phyloP scores from a whole-genome alignment of 805 yeast species.

The Metahyphopichia silvanorum region DNA sequence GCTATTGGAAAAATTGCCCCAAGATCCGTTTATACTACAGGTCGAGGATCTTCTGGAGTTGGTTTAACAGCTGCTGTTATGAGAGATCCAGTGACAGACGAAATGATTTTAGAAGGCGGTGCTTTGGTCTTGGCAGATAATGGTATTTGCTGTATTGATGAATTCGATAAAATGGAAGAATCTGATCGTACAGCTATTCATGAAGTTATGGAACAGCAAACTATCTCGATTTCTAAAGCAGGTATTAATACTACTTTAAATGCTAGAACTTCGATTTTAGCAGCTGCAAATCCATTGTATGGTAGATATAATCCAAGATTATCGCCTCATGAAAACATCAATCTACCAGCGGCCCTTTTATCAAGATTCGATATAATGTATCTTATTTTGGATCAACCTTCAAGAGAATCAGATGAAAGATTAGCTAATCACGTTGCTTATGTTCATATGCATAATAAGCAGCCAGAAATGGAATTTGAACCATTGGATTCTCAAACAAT shows the following conservation, averaged over 20 bases:
- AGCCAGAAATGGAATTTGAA: slow-evolving; percentile 72
- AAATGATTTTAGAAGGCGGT: slow-evolving; percentile 97
- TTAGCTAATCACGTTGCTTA: slow-evolving; percentile 92
- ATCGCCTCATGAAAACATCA: slow-evolving; percentile 93
- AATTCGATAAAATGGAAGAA: slow-evolving; percentile 96
- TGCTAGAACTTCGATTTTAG: slow-evolving; percentile 93
- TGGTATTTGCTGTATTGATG: slow-evolving; percentile 98
- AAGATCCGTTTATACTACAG: slow-evolving; percentile 95
- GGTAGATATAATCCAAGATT: slow-evolving; percentile 90
- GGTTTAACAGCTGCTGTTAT: slow-evolving; percentile 98
- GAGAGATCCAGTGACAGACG: slow-evolving; percentile 99
- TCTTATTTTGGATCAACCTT: slow-evolving; percentile 81
- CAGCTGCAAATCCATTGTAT: slow-evolving; percentile 97
- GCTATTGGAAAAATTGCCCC: slow-evolving; percentile 92
- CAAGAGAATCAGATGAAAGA: slow-evolving; percentile 73
- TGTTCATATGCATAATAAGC: slow-evolving; percentile 90
- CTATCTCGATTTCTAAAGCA: slow-evolving; percentile 97
- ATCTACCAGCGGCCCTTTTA: slow-evolving; percentile 91
- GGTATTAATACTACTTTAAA: slow-evolving; percentile 97
- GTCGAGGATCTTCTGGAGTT: slow-evolving; percentile 98
- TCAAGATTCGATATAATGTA: slow-evolving; percentile 93
- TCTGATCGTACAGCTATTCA: slow-evolving; percentile 97
- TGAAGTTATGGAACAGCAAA: slow-evolving; percentile 99
- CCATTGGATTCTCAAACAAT: slow-evolving; percentile 78
- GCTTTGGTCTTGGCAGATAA: slow-evolving; percentile 98